Evolutionary conservation across 179 eudicot species (phyloP).

Genomic region (Vitellaria paradoxa): DNA sequence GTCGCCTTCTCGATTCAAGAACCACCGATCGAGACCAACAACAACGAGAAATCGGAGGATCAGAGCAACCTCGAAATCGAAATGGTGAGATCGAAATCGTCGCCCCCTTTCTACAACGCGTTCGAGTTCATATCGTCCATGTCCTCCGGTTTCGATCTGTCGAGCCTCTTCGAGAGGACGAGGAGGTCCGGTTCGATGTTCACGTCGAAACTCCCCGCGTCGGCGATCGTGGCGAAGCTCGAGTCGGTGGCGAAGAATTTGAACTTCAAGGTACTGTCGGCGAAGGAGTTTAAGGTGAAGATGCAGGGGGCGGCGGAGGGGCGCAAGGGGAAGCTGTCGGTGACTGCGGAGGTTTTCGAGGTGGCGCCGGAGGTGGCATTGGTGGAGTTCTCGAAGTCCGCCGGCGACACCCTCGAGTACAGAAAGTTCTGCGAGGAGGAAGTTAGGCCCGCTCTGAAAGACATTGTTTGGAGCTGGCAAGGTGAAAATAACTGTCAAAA

Average conservation of each 20-base stretch:
- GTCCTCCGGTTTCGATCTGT: conserved; percentile 80
- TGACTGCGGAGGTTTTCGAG: conserved; percentile 65
- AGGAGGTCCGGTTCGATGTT: conserved; percentile 49
- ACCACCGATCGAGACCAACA: not conserved
- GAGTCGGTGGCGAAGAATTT: conserved; percentile 38
- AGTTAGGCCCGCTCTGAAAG: conserved; percentile 59
- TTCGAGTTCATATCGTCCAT: conserved; percentile 83
- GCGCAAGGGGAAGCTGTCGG: conserved; percentile 44
- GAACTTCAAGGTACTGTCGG: conserved; percentile 30
- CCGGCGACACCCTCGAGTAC: conserved; percentile 60
- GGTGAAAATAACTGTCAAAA: conserved; percentile 34
- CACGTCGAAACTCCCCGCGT: conserved; percentile 55
- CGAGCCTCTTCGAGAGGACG: conserved; percentile 49
- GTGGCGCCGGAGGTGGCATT: conserved; percentile 62
- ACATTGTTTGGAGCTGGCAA: conserved; percentile 84
- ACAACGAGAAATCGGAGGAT: conserved; percentile 15
- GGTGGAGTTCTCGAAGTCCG: conserved; percentile 43
- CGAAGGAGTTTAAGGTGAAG: conserved; percentile 44
- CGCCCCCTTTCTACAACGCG: conserved; percentile 66
- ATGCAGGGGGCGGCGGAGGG: conserved; percentile 51
- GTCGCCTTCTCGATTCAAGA: conserved; percentile 16
- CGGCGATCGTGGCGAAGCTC: conserved; percentile 38
- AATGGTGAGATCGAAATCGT: not conserved
- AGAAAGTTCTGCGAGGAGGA: conserved; percentile 59
- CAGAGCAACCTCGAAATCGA: not conserved